Conservation (phyloP, 345 rosid species). For the Populus alba region DNA sequence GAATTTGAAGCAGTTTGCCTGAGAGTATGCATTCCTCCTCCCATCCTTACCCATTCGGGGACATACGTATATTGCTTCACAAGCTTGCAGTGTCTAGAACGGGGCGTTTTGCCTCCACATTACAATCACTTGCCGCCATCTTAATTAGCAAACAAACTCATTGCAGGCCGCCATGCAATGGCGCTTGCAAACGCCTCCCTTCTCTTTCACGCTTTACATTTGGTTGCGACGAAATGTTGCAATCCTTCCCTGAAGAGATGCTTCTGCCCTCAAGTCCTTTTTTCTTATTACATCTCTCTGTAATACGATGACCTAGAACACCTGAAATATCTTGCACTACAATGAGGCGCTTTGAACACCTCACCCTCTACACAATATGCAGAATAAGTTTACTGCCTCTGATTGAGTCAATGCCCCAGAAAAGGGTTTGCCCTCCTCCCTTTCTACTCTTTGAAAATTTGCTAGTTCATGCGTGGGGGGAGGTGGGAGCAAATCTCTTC, state of each 20-base stretch:
- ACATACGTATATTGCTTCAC: no score
- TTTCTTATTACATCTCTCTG: background rate
- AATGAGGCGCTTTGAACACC: slow-evolving; percentile 1
- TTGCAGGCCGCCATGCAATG: background rate
- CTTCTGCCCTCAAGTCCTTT: slow-evolving; percentile 8
- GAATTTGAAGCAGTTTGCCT: slow-evolving; percentile 9
- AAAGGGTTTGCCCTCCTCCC: background rate
- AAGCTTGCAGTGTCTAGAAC: background rate
- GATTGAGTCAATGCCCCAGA: slow-evolving; percentile 7
- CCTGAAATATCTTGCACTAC: background rate
- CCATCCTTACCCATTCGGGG: slow-evolving; percentile 7
- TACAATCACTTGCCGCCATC: slow-evolving; percentile 14
- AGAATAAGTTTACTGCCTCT: no score
- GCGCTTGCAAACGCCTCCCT: slow-evolving; percentile 1
- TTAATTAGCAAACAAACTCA: slow-evolving; percentile 7
- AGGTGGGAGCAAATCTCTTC: no score
- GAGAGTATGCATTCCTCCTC: background rate
- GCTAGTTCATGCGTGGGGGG: no score
- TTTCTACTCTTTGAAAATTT: background rate
- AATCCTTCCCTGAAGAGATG: slow-evolving; percentile 10
- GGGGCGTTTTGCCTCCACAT: background rate
- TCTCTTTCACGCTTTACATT: background rate
- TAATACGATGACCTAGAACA: background rate
- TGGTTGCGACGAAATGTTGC: background rate
- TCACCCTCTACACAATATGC: no score